These are phyloP conservation scores for Pyricularia pennisetigena DNA, from an alignment of 2,329 filamentous ascomycete genomes.

Conservation along the genomic window DNA sequence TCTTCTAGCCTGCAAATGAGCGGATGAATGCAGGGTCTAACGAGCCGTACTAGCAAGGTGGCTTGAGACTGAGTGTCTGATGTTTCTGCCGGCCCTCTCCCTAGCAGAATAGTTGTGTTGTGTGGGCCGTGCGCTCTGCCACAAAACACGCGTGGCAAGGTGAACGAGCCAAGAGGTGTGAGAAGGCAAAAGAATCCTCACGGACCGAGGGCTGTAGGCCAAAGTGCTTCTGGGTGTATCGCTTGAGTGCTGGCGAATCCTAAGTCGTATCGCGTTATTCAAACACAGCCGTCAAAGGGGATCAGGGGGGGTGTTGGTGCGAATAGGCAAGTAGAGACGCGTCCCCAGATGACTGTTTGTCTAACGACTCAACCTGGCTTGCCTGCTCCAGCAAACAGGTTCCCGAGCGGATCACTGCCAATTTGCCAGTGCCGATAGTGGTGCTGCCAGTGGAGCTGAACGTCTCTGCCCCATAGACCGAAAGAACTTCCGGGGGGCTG, in stretches of 20 bases:
- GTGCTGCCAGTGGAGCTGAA: background rate
- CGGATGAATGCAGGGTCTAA: background rate
- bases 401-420: background rate
- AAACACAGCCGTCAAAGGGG: background rate
- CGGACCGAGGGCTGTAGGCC: background rate
- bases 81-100: background rate
- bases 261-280: background rate
- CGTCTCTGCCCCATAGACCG: background rate
- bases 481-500: background rate
- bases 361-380: background rate
- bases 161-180: background rate
- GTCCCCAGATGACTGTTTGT: background rate
- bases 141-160: background rate
- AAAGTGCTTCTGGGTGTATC: background rate
- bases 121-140: background rate
- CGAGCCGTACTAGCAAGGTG: background rate
- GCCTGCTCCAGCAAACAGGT: background rate
- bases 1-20: background rate
- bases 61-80: background rate
- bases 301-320: background rate
- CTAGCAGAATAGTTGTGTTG: background rate
- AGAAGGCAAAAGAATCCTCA: background rate
- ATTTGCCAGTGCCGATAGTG: background rate
- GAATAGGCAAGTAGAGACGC: background rate
- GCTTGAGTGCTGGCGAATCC: background rate